Conservation (phyloP, 1,284 basidiomycete genomes). For the Leccinum pachyderme region DNA sequence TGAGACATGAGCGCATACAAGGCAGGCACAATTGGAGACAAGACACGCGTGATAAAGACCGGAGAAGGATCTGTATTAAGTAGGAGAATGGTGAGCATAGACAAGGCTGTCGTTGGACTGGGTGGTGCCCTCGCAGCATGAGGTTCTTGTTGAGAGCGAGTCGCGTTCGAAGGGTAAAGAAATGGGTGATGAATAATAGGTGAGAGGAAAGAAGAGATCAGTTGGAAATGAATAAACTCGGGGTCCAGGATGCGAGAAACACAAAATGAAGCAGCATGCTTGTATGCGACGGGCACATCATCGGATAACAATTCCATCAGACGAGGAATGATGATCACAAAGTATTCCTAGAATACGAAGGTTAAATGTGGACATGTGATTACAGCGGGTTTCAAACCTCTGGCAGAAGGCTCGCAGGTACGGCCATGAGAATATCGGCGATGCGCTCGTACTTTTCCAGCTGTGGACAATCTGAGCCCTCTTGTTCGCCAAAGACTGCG, state of each 20-base stretch:
- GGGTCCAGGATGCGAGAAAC: conserved; percentile 60
- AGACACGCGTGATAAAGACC: conserved; percentile 55
- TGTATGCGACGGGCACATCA: conserved; percentile 44
- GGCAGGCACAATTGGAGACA: conserved; percentile 66
- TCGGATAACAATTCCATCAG: conserved; percentile 49
- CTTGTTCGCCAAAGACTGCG: conserved; percentile 65
- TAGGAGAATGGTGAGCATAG: conserved; percentile 54
- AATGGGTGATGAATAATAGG: conserved; percentile 47
- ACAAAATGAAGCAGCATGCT: conserved; percentile 64
- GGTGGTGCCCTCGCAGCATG: conserved; percentile 1
- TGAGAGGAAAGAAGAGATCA: conserved; percentile 41
- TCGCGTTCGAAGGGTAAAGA: conserved; percentile 19
- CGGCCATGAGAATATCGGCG: conserved; percentile 52
- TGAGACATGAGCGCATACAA: conserved; percentile 65
- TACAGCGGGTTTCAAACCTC: conserved; percentile 42
- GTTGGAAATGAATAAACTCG: conserved; percentile 27
- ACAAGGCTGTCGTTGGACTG: conserved; percentile 41
- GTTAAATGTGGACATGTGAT: conserved; percentile 1
- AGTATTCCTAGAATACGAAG: conserved; percentile 55
- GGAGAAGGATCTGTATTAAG: conserved; percentile 80
- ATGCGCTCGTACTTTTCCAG: conserved; percentile 70
- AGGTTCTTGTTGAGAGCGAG: conserved; percentile 1
- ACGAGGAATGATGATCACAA: conserved; percentile 49
- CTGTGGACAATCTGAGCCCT: conserved; percentile 43
- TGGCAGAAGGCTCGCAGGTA: conserved; percentile 52